Conservation (phyloP, 257 asterid species). For the Nicotiana paniculata region DNA sequence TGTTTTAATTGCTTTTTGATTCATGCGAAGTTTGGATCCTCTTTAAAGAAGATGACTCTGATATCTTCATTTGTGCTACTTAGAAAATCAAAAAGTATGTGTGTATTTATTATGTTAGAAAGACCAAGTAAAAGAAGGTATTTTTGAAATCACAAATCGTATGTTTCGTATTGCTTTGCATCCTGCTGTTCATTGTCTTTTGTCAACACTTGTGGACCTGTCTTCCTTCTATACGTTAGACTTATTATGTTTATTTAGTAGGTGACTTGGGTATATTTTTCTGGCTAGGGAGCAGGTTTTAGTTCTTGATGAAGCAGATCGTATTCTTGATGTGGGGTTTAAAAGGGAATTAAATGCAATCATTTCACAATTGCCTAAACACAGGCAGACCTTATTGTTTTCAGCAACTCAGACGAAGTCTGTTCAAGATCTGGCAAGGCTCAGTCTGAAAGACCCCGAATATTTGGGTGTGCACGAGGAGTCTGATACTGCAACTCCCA, state of each 20-base stretch:
- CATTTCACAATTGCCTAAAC: conserved; percentile 86
- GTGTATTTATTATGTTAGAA: background rate
- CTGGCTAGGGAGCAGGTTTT: conserved; percentile 67
- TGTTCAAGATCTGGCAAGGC: conserved; percentile 91
- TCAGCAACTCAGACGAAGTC: conserved; percentile 98
- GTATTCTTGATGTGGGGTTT: conserved; percentile 86
- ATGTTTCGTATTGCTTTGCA: background rate
- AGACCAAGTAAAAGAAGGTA: background rate
- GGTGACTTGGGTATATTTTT: conserved; percentile 32
- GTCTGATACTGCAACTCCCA: conserved; percentile 82
- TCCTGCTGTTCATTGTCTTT: background rate
- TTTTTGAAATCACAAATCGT: background rate
- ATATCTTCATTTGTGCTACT: background rate
- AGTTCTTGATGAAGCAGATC: conserved; percentile 98
- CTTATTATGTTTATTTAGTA: background rate
- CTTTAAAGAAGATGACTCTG: background rate
- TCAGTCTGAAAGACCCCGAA: conserved; percentile 95
- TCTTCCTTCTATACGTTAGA: background rate
- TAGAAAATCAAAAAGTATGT: background rate
- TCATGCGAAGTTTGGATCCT: background rate
- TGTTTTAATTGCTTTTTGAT: background rate
- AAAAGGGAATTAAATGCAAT: conserved; percentile 80
- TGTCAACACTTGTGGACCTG: background rate
- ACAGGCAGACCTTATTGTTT: conserved; percentile 73
- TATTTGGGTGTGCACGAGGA: conserved; percentile 90